Percentiles rank a stretch among this genome's conserved stretches.
Conservation (phyloP, 169 alveolate species). For the Eimeria acervulina region DNA sequence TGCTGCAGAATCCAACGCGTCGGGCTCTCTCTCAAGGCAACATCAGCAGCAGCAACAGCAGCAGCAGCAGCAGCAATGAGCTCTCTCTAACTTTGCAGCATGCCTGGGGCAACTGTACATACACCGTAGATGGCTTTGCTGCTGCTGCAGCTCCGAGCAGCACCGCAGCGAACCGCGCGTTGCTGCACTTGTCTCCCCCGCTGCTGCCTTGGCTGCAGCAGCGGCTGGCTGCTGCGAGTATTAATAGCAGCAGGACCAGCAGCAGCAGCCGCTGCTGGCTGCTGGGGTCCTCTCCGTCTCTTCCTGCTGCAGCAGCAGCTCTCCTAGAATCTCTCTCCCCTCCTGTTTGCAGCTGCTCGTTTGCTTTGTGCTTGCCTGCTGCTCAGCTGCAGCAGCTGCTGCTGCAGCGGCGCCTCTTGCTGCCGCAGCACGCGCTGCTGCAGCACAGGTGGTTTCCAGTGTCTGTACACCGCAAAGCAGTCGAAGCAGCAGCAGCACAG, state of each 20-base stretch:
- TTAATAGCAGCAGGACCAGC: conserved; percentile 29
- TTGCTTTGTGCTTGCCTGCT: conserved; percentile 26
- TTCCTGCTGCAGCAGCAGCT: conserved; percentile 65
- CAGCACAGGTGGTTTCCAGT: conserved; percentile 62
- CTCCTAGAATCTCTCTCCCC: background rate
- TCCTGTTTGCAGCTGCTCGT: conserved; percentile 30
- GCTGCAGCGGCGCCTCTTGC: conserved; percentile 28
- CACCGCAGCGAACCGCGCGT: conserved; percentile 43
- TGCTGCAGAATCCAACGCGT: background rate
- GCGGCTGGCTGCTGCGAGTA: background rate
- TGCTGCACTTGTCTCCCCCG: conserved; percentile 58
- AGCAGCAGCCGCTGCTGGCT: conserved; percentile 68
- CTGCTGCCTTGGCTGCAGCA: conserved; percentile 43
- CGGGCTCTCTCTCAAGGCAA: background rate
- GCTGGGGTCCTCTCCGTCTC: conserved; percentile 27
- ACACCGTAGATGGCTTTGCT: conserved; percentile 55
- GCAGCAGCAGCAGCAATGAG: conserved; percentile 23
- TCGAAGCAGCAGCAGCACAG: conserved; percentile 39
- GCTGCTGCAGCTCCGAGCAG: conserved; percentile 44
- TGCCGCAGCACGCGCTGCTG: conserved; percentile 70
- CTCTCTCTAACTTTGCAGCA: conserved; percentile 19
- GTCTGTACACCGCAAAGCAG: conserved; percentile 48
- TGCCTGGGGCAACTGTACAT: conserved; percentile 43
- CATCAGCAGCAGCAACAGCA: background rate
- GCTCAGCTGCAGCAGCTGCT: conserved; percentile 24